These are phyloP conservation scores for Oryza meyeriana DNA, from an alignment of 176 grass and related monocot genomes.

Conservation along the genomic window DNA sequence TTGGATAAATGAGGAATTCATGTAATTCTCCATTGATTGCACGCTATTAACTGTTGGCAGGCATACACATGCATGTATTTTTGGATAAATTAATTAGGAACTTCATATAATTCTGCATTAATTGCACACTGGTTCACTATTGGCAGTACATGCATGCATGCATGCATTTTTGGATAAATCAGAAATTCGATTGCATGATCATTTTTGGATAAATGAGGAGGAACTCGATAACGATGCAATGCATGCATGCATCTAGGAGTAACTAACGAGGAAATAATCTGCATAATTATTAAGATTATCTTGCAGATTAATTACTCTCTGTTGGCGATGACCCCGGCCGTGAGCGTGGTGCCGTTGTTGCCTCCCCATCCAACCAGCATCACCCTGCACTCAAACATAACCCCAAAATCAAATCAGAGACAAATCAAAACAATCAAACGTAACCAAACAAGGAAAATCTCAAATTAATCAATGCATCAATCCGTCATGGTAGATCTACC, in stretches of 20 bases:
- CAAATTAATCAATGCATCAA: background rate
- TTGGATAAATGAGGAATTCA: background rate
- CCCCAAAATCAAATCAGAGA: background rate
- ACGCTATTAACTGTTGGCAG: no score
- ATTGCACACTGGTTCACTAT: background rate
- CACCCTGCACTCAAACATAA: conserved; percentile 33
- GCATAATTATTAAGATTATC: background rate
- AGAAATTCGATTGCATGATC: no score
- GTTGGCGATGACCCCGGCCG: conserved; percentile 69
- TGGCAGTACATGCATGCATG: no score
- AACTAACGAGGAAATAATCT: no score
- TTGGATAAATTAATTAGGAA: background rate
- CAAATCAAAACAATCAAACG: background rate
- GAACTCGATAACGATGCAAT: no score
- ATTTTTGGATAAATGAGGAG: no score
- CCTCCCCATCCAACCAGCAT: conserved; percentile 83
- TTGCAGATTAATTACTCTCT: conserved; percentile 32
- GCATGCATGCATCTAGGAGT: no score
- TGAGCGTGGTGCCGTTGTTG: conserved; percentile 68
- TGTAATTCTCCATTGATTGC: background rate
- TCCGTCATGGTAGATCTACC: background rate
- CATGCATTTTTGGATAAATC: no score
- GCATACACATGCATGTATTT: background rate
- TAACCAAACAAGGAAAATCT: no score
- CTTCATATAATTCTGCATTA: background rate